A percentile compares a stretch with the other conserved stretches of the same genome.
Evolutionary conservation across 345 rosid genomes (phyloP).

Genomic region (Hirschfeldia incana): DNA sequence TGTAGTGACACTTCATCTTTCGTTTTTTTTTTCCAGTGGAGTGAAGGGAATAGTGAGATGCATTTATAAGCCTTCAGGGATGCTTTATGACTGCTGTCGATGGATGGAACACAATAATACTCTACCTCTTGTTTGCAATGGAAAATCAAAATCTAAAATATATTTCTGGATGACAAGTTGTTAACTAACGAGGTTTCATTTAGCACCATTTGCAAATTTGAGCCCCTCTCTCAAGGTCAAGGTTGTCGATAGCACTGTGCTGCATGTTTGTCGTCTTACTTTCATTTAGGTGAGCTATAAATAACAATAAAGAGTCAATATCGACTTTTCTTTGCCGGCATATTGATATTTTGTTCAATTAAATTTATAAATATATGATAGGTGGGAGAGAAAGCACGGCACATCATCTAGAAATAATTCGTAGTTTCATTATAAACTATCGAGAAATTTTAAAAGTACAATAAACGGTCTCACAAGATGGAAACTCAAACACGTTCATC

Average conservation of each 20-base stretch:
- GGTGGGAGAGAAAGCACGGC: not conserved
- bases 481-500: not conserved
- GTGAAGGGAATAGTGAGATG: not conserved
- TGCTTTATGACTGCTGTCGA: not conserved
- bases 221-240: not conserved
- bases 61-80: not conserved
- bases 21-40: not conserved
- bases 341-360: not conserved
- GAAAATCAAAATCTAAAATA: not conserved
- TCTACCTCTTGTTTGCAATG: not conserved
- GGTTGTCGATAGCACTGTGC: not conserved
- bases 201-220: not conserved
- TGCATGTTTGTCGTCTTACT: not conserved
- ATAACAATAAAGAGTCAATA: not conserved
- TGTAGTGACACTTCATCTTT: not conserved
- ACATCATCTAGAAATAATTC: not conserved
- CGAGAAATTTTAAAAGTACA: not conserved
- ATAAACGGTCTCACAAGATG: conserved; percentile 13
- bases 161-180: too few relatives aligned
- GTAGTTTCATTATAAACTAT: conserved; percentile 14
- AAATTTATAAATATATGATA: not conserved
- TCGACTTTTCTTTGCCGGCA: not conserved
- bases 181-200: not conserved
- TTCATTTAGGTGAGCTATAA: not conserved
- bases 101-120: too few relatives aligned